These are phyloP conservation scores for Ceratocystis diversiconidia DNA, from an alignment of 2,329 filamentous ascomycete genomes.

Conservation along the genomic window DNA sequence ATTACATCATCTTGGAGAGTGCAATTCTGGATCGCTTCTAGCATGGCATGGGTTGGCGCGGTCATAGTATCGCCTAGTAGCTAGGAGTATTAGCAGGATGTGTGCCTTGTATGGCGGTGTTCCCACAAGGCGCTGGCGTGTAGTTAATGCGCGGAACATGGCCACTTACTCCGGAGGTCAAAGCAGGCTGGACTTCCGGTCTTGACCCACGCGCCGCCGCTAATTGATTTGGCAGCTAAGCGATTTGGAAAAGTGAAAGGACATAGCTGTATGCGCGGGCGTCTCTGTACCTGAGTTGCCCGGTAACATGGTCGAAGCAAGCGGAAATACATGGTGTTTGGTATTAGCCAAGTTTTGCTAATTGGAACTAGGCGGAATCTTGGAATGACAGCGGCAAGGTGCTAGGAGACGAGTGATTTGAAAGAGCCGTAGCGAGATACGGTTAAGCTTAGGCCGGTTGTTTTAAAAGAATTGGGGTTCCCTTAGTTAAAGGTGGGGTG, in stretches of 20 bases:
- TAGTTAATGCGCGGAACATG: neutral
- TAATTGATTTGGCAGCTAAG: neutral
- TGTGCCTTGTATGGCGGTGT: neutral
- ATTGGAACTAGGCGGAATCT: neutral
- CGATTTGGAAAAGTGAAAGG: neutral
- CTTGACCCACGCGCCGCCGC: conserved; percentile 4
- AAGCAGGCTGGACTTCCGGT: conserved; percentile 26
- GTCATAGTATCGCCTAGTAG: conserved; percentile 44
- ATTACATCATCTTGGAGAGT: conserved; percentile 76
- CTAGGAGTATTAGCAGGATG: neutral
- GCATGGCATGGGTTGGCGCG: conserved; percentile 67
- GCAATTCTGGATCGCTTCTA: conserved; percentile 58
- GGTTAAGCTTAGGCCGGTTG: neutral
- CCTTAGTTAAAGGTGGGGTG: neutral
- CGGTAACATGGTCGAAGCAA: neutral
- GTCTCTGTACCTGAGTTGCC: neutral
- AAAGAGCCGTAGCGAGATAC: neutral
- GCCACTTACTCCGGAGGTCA: conserved; percentile 29
- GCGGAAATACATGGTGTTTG: neutral
- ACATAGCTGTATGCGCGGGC: neutral
- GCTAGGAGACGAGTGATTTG: neutral
- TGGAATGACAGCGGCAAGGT: neutral
- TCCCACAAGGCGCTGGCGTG: neutral
- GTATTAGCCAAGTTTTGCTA: neutral
- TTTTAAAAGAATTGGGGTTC: neutral